These are phyloP conservation scores for Petunia hybrid DNA, from an alignment of 305 asterid species.

Conservation along the genomic window DNA sequence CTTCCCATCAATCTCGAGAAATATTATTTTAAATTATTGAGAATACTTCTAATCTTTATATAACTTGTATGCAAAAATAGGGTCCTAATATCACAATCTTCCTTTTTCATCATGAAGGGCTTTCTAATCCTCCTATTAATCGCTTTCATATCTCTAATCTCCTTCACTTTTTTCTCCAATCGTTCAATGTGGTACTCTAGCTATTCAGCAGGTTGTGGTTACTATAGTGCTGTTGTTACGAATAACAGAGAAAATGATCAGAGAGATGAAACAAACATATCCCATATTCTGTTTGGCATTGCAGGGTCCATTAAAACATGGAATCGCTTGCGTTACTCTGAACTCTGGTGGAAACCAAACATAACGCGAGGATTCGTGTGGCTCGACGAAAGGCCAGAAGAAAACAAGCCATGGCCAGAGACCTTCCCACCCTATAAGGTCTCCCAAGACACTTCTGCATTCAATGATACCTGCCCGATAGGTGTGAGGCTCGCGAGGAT, in stretches of 20 bases:
- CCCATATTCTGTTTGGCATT: constrained; percentile 76
- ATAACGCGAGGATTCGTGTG: too few relatives aligned
- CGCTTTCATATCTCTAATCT: constrained; percentile 47
- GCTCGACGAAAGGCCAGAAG: constrained; percentile 41
- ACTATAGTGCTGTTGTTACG: background rate
- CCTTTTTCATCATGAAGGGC: constrained; percentile 47
- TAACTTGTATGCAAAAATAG: too few relatives aligned
- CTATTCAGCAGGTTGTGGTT: background rate
- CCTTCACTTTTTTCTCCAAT: constrained; percentile 43
- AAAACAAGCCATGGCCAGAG: constrained; percentile 53
- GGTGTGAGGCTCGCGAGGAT: constrained; percentile 79
- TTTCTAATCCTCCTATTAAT: constrained; percentile 48
- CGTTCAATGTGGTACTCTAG: constrained; percentile 42
- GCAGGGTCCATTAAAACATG: constrained; percentile 80
- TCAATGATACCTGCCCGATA: constrained; percentile 62
- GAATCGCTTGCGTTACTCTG: constrained; percentile 68
- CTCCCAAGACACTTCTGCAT: constrained; percentile 61
- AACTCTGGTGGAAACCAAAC: background rate
- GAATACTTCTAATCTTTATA: too few relatives aligned
- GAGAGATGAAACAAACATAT: constrained; percentile 45
- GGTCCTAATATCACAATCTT: too few relatives aligned
- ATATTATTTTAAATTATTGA: too few relatives aligned
- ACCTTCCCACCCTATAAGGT: constrained; percentile 62
- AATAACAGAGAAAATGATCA: background rate
- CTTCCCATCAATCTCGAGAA: too few relatives aligned